phyloP scores from a whole-genome alignment of 345 rosid genomes.

The Mangifera indica region DNA sequence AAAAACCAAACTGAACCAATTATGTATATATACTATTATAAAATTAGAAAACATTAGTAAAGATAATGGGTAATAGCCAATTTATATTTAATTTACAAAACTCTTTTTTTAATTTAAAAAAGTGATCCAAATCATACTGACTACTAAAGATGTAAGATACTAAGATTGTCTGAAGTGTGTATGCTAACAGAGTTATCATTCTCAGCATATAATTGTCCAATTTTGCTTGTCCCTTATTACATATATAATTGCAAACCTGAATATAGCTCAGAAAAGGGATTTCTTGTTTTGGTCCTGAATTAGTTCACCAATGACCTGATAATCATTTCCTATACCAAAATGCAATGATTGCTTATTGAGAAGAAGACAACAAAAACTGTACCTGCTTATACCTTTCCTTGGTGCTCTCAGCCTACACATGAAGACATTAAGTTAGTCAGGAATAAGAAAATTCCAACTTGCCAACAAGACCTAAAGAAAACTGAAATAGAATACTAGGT shows the following conservation, averaged over 20 bases:
- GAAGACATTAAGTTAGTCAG: conserved; percentile 4
- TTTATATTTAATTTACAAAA: too few relatives aligned
- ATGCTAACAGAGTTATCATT: neutral
- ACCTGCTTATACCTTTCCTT: conserved; percentile 75
- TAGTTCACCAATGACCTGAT: conserved; percentile 3
- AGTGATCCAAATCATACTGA: neutral
- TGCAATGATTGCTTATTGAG: neutral
- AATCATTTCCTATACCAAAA: neutral
- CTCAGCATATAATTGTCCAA: neutral
- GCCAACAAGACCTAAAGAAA: neutral
- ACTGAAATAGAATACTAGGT: neutral
- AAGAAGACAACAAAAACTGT: conserved; percentile 6
- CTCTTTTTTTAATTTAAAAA: too few relatives aligned
- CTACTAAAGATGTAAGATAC: too few relatives aligned
- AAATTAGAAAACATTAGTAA: neutral
- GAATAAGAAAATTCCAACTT: neutral
- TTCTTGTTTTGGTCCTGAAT: conserved; percentile 10
- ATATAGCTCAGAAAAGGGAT: neutral
- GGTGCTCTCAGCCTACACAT: conserved; percentile 60
- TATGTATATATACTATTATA: neutral
- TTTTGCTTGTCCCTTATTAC: conserved; percentile 1
- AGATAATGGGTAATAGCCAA: neutral
- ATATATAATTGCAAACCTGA: conserved; percentile 2
- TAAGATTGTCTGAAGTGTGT: neutral
- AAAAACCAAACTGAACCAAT: neutral